Conservation (phyloP, 2,329 filamentous ascomycete species). For the Knufia petricola region DNA sequence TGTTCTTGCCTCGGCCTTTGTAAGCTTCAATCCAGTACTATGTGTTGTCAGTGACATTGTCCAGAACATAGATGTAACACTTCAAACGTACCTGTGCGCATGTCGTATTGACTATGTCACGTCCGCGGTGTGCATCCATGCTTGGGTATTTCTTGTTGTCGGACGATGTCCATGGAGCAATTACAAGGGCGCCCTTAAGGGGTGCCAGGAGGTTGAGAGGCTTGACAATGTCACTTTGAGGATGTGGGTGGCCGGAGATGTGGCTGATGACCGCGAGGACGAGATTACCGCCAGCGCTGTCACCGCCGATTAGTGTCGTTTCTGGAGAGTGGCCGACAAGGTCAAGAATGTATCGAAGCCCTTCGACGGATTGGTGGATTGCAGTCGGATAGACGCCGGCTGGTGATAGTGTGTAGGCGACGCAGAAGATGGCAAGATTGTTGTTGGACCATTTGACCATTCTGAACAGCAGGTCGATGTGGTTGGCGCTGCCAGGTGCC, state of each 20-base stretch:
- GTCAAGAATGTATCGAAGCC: slow-evolving; percentile 31
- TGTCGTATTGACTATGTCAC: slow-evolving; percentile 14
- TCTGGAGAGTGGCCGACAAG: slow-evolving; percentile 27
- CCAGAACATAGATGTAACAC: no score
- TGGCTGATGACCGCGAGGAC: slow-evolving; percentile 23
- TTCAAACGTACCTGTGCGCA: no score
- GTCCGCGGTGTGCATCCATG: slow-evolving; percentile 9
- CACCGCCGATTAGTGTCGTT: slow-evolving; percentile 34
- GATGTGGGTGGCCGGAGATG: slow-evolving; percentile 42
- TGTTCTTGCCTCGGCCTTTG: slow-evolving; percentile 9
- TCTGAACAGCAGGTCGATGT: slow-evolving; percentile 16
- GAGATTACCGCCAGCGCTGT: slow-evolving; percentile 37
- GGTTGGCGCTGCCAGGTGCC: slow-evolving; percentile 18
- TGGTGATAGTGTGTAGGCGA: slow-evolving; percentile 51
- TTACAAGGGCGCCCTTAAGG: slow-evolving; percentile 43
- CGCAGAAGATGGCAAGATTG: slow-evolving; percentile 41
- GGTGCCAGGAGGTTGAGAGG: slow-evolving; percentile 6
- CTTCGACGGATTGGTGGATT: slow-evolving; percentile 33
- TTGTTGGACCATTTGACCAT: slow-evolving; percentile 29
- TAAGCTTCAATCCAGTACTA: slow-evolving; percentile 13
- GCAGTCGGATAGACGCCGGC: slow-evolving; percentile 36
- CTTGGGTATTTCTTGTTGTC: slow-evolving; percentile 24
- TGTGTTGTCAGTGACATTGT: no score
- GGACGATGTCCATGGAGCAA: slow-evolving; percentile 51
- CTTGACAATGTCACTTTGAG: slow-evolving; percentile 35